These are phyloP conservation scores for Leptographium wingfieldii DNA, from an alignment of 2,329 filamentous ascomycete genomes.

Conservation along the genomic window DNA sequence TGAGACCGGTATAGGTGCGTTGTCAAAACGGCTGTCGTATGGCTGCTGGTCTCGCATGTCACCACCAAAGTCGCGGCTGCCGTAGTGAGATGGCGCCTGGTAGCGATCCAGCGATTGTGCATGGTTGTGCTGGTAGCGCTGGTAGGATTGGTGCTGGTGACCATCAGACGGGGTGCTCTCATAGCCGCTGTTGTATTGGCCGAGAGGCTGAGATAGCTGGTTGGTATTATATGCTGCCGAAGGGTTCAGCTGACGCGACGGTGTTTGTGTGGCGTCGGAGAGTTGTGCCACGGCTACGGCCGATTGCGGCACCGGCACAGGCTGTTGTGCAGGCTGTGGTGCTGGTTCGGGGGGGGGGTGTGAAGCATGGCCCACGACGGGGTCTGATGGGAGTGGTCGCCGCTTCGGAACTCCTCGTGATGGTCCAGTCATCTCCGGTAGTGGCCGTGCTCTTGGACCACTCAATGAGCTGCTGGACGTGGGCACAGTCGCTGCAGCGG, in stretches of 20 bases:
- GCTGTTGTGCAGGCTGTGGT: conserved; percentile 18
- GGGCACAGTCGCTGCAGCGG: conserved; percentile 20
- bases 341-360: conserved; percentile 29
- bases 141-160: not conserved
- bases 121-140: not conserved
- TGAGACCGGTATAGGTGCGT: not conserved
- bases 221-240: conserved; percentile 27
- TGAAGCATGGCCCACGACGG: conserved; percentile 45
- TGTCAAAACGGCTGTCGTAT: conserved; percentile 18
- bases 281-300: conserved; percentile 19
- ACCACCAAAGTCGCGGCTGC: not conserved
- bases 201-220: conserved; percentile 21
- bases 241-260: conserved; percentile 27
- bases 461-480: conserved; percentile 1
- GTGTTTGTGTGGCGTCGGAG: conserved; percentile 12
- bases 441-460: not conserved
- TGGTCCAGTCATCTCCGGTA: conserved; percentile 32
- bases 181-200: conserved; percentile 26
- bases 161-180: conserved; percentile 29
- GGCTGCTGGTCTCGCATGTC: conserved; percentile 6
- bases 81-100: conserved; percentile 6
- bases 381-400: conserved; percentile 71
- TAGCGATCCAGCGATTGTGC: not conserved
- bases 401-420: conserved; percentile 51
- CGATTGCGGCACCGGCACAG: conserved; percentile 23